A percentile compares a stretch with the other conserved stretches of the same genome.
Conservation (phyloP, 2,329 filamentous ascomycete species). For the Fusarium tanahbumbuense region DNA sequence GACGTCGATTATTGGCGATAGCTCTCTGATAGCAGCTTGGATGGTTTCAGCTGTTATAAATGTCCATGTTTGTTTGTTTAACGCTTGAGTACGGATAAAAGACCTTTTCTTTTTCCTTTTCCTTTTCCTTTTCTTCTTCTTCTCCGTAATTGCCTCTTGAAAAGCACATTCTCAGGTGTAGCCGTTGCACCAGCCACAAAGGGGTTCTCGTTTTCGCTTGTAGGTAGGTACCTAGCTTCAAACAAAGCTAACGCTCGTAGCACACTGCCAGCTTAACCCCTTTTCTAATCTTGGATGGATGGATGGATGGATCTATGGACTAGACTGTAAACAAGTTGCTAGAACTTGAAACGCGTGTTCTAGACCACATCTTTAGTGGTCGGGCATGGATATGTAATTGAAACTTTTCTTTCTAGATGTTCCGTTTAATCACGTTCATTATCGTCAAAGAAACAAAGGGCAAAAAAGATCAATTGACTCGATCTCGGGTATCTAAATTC, state of each 20-base stretch:
- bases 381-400: neutral
- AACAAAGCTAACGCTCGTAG: conserved; percentile 26
- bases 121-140: neutral
- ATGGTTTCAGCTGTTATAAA: conserved; percentile 31
- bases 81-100: neutral
- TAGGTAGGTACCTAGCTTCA: conserved; percentile 22
- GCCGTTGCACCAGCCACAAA: conserved; percentile 20
- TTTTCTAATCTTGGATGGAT: conserved; percentile 23
- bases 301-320: conserved; percentile 6
- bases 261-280: conserved; percentile 24
- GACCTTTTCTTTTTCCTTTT: too few species aligned
- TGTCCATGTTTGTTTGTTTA: neutral
- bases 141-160: neutral
- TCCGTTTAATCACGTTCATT: neutral
- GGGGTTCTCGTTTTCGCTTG: conserved; percentile 2
- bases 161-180: neutral
- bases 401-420: conserved; percentile 1
- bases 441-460: neutral
- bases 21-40: conserved; percentile 4
- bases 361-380: conserved; percentile 16
- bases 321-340: conserved; percentile 2
- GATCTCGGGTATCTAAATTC: conserved; percentile 34
- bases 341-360: conserved; percentile 32
- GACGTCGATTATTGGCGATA: conserved; percentile 28
- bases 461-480: neutral